Conservation (phyloP, 2,329 filamentous ascomycete genomes). For the Fusarium proliferatum region DNA sequence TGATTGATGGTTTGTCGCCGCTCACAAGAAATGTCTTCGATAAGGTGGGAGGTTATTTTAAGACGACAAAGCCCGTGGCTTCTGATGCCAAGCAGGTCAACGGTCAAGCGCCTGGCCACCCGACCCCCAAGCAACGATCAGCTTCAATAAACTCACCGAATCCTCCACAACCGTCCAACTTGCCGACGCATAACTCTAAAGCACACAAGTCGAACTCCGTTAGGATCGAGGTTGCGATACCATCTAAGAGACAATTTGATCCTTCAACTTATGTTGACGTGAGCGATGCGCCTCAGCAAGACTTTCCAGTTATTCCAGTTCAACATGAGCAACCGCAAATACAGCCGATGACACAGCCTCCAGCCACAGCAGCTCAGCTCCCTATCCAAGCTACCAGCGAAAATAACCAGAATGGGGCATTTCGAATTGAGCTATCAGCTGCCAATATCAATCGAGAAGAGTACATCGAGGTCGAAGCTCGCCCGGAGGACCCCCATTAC, state of each 20-base stretch:
- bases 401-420: slow-evolving; percentile 40
- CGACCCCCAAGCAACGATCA: slow-evolving; percentile 32
- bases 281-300: slow-evolving; percentile 38
- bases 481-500: slow-evolving; percentile 58
- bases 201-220: slow-evolving; percentile 50
- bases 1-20: slow-evolving; percentile 60
- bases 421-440: slow-evolving; percentile 62
- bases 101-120: slow-evolving; percentile 47
- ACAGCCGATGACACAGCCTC: slow-evolving; percentile 13
- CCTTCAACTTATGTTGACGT: slow-evolving; percentile 52
- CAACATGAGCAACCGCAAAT: slow-evolving; percentile 16
- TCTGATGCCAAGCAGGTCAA: slow-evolving; percentile 50
- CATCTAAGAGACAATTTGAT: slow-evolving; percentile 56
- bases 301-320: slow-evolving; percentile 24
- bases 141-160: slow-evolving; percentile 37
- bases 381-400: slow-evolving; percentile 4
- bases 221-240: slow-evolving; percentile 61
- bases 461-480: slow-evolving; percentile 60
- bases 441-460: slow-evolving; percentile 63
- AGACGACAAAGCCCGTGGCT: slow-evolving; percentile 50
- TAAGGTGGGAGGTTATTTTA: slow-evolving; percentile 54
- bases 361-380: slow-evolving; percentile 10
- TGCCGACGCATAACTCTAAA: slow-evolving; percentile 43
- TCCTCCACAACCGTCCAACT: slow-evolving; percentile 21
- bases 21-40: slow-evolving; percentile 58